Evolutionary conservation across 2,329 filamentous ascomycete genomes (phyloP).

Genomic region (Lecanoromycetidae sp.): DNA sequence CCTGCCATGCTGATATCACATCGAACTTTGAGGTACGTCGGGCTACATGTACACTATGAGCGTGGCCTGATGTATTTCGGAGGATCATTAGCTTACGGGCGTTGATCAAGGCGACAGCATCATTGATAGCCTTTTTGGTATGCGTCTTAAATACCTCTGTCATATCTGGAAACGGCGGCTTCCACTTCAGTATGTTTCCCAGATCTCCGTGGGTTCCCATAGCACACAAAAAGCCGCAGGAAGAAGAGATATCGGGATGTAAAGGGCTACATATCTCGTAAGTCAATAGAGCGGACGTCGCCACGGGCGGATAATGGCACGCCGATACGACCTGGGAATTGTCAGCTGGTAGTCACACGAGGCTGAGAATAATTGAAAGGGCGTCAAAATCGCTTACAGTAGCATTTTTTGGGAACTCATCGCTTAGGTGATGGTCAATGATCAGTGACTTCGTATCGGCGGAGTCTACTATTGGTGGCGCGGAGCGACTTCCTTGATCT

Average conservation of each 20-base stretch:
- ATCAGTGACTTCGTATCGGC: slow-evolving; percentile 41
- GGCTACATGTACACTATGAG: too few relatives aligned
- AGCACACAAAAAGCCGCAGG: slow-evolving; percentile 50
- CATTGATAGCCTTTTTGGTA: slow-evolving; percentile 50
- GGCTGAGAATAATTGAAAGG: too few relatives aligned
- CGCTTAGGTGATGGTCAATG: slow-evolving; percentile 54
- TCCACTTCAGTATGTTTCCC: slow-evolving; percentile 53
- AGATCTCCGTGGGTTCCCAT: slow-evolving; percentile 57
- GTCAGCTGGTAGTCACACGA: too few relatives aligned
- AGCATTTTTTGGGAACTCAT: slow-evolving; percentile 45
- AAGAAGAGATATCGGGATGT: slow-evolving; percentile 36
- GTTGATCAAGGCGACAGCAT: slow-evolving; percentile 52
- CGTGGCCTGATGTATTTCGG: too few relatives aligned
- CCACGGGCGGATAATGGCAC: slow-evolving; percentile 52
- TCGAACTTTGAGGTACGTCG: slow-evolving; percentile 49
- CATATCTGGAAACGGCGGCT: slow-evolving; percentile 56
- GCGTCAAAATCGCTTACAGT: slow-evolving; percentile 5
- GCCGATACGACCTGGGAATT: slow-evolving; percentile 45
- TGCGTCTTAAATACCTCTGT: slow-evolving; percentile 45
- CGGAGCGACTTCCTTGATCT: slow-evolving; percentile 50
- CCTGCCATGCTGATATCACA: slow-evolving; percentile 49
- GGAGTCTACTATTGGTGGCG: slow-evolving; percentile 41
- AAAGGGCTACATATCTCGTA: slow-evolving; percentile 51
- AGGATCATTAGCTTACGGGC: slow-evolving; percentile 30
- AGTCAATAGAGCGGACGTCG: slow-evolving; percentile 51